Evolutionary conservation across 768 basidiomycete genomes (phyloP).

Genomic region (Asterophora lycoperdoides): DNA sequence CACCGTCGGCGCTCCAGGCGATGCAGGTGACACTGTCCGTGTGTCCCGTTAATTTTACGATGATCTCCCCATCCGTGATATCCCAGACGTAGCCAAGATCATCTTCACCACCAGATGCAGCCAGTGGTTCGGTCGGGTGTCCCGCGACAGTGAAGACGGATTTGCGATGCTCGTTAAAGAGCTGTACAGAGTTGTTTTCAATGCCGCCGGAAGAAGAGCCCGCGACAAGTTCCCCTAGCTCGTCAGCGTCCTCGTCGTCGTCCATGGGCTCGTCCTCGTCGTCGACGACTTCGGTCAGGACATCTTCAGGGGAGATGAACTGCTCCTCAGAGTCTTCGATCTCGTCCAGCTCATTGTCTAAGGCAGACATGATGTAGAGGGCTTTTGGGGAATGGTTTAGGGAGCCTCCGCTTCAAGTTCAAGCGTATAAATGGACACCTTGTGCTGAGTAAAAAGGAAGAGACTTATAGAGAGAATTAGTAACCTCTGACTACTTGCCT

Average conservation of each 20-base stretch:
- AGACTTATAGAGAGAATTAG: conserved; percentile 12
- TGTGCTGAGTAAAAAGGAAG: conserved; percentile 20
- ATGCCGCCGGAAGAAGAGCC: conserved; percentile 34
- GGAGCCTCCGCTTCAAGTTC: not conserved
- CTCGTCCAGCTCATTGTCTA: conserved; percentile 24
- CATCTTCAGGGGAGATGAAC: conserved; percentile 64
- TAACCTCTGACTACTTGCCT: conserved; percentile 1
- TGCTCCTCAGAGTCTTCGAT: conserved; percentile 47
- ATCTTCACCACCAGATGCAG: conserved; percentile 92
- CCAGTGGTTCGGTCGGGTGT: conserved; percentile 81
- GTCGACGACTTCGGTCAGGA: conserved; percentile 58
- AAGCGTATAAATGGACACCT: not conserved
- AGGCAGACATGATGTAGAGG: conserved; percentile 26
- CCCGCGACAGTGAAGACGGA: conserved; percentile 84
- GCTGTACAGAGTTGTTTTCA: conserved; percentile 64
- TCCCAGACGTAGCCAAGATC: conserved; percentile 95
- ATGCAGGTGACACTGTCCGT: conserved; percentile 82
- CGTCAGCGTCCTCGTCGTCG: conserved; percentile 56
- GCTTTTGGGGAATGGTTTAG: not conserved
- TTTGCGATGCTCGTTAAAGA: conserved; percentile 60
- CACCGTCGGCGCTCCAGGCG: conserved; percentile 84
- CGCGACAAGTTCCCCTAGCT: conserved; percentile 40
- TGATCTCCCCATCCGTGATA: conserved; percentile 70
- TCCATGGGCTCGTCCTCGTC: conserved; percentile 72
- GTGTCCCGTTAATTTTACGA: conserved; percentile 88